Base-by-base conservation (phyloP, 805 yeast species). In the Candida andamanensis region DNA sequence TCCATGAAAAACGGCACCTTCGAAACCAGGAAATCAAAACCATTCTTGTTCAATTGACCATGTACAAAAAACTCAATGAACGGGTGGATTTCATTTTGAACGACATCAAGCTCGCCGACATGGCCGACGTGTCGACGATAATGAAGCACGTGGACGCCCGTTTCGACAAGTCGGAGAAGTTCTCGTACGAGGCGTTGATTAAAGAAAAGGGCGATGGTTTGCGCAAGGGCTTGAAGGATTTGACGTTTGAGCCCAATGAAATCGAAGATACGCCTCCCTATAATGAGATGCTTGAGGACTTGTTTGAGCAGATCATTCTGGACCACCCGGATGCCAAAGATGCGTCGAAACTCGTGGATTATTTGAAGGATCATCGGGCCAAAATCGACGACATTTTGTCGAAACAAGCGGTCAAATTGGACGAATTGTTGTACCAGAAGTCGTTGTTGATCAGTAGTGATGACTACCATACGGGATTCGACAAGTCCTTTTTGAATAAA, bases 391-490 rank as follows among this genome's bases (percentile, higher is more conserved):
- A 73, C 16, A 82, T 85, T 4, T 66, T 81, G 38, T 60, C 60
- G 15, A 78, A 76, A 39, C 86, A 84, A 36, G 67, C 71, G 15
- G 72, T 74, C 31, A 86, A 84, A 54, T 63, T 87, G 42, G 76
- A 71, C 24, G 74, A 74, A 20, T 65, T 92, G 34, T 68, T 75
- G 44, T 70, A 75, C 43, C 95, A 89, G 48, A 83, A 84, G 49
- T 67, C 76, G 9, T 50, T 66, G 28, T 82, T 85, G 52, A 89
- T 92, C 42, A 79, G 94, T 3, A 80, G 92, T 31, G 97, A 89
- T 11, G 98, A 90, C 58, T 72, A 87, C 24, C 92, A 78, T 45
- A 86, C 92, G 10, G 97, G 96, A 0, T 92, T 85, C 67, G 95
- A 90, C 52, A 76, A 84, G 26, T 81, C 95, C 0, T 75, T 85